Evolutionary conservation across 305 asterid genomes (phyloP).

Genomic region (Solanum hybrid): DNA sequence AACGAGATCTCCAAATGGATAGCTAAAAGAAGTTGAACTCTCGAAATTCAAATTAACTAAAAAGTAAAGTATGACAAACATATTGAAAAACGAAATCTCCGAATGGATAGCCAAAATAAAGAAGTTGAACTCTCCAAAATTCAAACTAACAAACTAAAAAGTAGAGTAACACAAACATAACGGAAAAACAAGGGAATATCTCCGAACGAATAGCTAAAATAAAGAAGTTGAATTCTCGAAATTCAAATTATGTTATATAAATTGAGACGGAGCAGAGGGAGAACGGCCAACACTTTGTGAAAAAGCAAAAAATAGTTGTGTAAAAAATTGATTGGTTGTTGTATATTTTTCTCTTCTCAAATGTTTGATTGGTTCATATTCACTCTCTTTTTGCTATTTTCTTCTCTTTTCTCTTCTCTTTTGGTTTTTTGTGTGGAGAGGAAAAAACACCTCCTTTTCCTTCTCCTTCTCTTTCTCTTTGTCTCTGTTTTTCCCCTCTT

Average conservation of each 20-base stretch:
- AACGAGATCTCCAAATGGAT: background rate
- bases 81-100: background rate
- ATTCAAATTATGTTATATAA: background rate
- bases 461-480: background rate
- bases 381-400: background rate
- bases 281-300: background rate
- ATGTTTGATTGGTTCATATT: conserved; percentile 20
- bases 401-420: background rate
- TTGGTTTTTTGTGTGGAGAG: conserved; percentile 25
- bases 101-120: background rate
- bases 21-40: background rate
- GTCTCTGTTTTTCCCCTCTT: background rate
- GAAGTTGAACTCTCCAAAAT: background rate
- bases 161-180: too few relatives aligned
- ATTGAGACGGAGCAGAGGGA: background rate
- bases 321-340: background rate
- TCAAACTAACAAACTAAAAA: background rate
- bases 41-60: background rate
- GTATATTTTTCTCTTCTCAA: background rate
- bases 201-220: background rate
- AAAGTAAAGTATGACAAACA: background rate
- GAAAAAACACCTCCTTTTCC: conserved; percentile 13
- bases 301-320: background rate
- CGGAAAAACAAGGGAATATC: background rate
- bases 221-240: background rate